phyloP scores from a whole-genome alignment of 306 rosid species.

The Vicia villosa region DNA sequence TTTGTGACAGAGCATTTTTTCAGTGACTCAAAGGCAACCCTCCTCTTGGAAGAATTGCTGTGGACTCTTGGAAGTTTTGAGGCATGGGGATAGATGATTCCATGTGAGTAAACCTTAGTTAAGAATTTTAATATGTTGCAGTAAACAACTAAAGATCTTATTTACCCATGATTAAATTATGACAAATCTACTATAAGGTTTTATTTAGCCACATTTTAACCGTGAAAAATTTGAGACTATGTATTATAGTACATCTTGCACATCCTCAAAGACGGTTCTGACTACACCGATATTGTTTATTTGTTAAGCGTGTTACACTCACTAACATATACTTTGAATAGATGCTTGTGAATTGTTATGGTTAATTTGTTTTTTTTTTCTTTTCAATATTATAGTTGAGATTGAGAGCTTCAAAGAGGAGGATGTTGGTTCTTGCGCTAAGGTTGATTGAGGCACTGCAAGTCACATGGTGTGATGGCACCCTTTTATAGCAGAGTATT shows the following conservation, averaged over 20 bases:
- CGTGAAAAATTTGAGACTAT: too few relatives aligned
- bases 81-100: slow-evolving; percentile 50
- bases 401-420: slow-evolving; percentile 17
- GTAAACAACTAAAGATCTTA: too few relatives aligned
- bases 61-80: slow-evolving; percentile 61
- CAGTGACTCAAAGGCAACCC: slow-evolving; percentile 40
- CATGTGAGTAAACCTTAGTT: slow-evolving; percentile 45
- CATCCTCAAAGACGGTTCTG: accelerated
- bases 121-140: too few relatives aligned
- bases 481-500: background rate
- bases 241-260: too few relatives aligned
- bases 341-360: too few relatives aligned
- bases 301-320: too few relatives aligned
- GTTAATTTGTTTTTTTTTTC: background rate
- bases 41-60: slow-evolving; percentile 77
- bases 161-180: too few relatives aligned
- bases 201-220: too few relatives aligned
- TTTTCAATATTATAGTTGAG: slow-evolving; percentile 13
- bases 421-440: slow-evolving; percentile 13
- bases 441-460: slow-evolving; percentile 18
- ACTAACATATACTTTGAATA: too few relatives aligned
- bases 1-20: slow-evolving; percentile 37
- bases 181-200: too few relatives aligned
- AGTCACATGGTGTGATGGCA: slow-evolving; percentile 24
- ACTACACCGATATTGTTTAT: too few relatives aligned